Evolutionary conservation across 164 flowering plant genomes (phyloP), one percentile per base, ranked within the genome.

Genomic region (Liquidambar formosana): DNA sequence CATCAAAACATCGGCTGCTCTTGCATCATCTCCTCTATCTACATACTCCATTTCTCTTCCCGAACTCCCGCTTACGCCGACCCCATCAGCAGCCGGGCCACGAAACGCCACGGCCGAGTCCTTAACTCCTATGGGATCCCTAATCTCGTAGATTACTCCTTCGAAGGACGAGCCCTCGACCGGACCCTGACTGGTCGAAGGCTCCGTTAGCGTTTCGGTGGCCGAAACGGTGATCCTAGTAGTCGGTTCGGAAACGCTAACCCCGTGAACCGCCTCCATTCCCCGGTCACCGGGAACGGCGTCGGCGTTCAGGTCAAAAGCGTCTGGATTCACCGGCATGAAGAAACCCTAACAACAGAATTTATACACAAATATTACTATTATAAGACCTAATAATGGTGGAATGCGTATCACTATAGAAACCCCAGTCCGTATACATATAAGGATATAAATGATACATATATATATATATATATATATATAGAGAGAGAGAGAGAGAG

Each of bases 241-340:
- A n/a, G n/a, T n/a, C n/a, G n/a, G n/a, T n/a, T n/a, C n/a, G n/a
- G n/a, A n/a, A n/a, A n/a, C 44, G 15, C 25, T 25, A 13, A 16
- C 51, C 18, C 63, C 52, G 11, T 14, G 4, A 57, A 16, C 66
- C 6, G 5, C 54, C 41, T 63, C 78, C 25, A 53, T 61, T 12
- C 60, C 67, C 21, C 18, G 60, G 59, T 76, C 79, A 26, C 14
- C 43, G 38, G 38, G 49, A 60, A 52, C 54, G 49, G 56, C 73
- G 22, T 72, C 79, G 62, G 64, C 33, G 45, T 77, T 77, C 49
- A 77, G 38, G 49, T 73, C 79, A 51, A 71, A 67, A 18, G 1
- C 43, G 16, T 51, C 67, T 9, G 68, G 26, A 56, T 73, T 66
- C 1, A 23, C 38, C 61, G 74, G 63, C 76, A 77, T 73, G 13